Evolutionary conservation across 1,139 yeast genomes (phyloP), one percentile per base, ranked within the genome.

Genomic region (Zygosaccharomyces pseudobailii): DNA sequence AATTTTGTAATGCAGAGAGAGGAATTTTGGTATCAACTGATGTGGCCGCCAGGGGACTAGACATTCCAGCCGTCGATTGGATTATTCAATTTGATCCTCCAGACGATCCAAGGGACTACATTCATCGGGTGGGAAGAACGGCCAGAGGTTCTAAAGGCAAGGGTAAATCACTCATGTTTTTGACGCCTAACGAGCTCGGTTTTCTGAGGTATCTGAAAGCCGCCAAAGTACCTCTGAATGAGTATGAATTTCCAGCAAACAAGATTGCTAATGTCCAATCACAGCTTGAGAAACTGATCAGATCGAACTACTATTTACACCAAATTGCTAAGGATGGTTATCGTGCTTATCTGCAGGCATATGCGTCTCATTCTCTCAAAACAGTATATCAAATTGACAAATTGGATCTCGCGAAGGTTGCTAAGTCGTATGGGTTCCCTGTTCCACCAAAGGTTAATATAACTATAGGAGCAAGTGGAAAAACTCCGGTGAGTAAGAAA

Each of bases 41-140:
- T 70, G 97, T 92, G 57, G 98, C 97, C 22, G 97, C 98, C 8
- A 82, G 98, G 75, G 98, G 98, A 13, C 79, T 92, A 57, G 98
- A 92, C 72, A 90, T 92, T 56, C 97, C 97, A 44, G 86, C 95
- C 25, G 97, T 92, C 46, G 96, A 90, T 71, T 92, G 97, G 96
- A 92, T 92, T 61, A 83, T 92, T 53, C 97, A 92, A 72, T 89
- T 87, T 59, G 97, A 92, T 68, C 97, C 97, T 43, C 97, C 97
- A 66, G 97, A 92, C 82, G 97, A 92, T 71, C 97, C 97, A 67
- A 82, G 97, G 71, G 97, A 90, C 71, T 92, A 92, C 65, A 90
- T 92, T 60, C 98, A 92, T 71, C 82, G 97, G 69, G 97, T 92
- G 31, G 98, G 98, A 55, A 84, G 98, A 75, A 92, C 98, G 23